Evolutionary conservation across 805 yeast species (phyloP).

Genomic region (Kluyveromyces wickerhamii): DNA sequence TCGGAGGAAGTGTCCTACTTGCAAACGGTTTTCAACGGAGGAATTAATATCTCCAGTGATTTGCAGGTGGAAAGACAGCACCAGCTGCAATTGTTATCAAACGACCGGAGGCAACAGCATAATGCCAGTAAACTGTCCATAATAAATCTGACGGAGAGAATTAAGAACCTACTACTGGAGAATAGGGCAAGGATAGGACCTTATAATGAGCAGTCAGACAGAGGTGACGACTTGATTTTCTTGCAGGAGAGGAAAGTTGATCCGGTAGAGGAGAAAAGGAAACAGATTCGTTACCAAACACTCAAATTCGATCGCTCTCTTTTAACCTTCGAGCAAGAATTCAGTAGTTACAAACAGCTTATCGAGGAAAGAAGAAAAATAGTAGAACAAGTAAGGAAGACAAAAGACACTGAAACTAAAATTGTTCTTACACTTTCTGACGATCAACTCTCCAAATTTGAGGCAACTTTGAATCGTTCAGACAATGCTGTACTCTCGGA

Average conservation of each 20-base stretch:
- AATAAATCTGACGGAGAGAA: conserved; percentile 21
- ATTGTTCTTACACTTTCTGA: conserved; percentile 23
- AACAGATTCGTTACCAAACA: conserved; percentile 9
- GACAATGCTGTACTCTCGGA: conserved; percentile 22
- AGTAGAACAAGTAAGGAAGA: conserved; percentile 27
- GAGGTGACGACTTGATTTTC: conserved; percentile 22
- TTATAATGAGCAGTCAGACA: conserved; percentile 2
- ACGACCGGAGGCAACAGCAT: conserved; percentile 11
- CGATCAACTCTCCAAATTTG: conserved; percentile 19
- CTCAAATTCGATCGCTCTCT: conserved; percentile 24
- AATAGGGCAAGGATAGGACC: conserved; percentile 6
- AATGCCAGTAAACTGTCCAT: conserved; percentile 11
- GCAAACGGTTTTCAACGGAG: conserved; percentile 29
- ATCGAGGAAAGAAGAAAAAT: conserved; percentile 36
- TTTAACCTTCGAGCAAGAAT: conserved; percentile 29
- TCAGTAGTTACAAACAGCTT: conserved; percentile 37
- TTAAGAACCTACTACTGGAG: conserved; percentile 18
- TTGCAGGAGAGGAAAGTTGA: conserved; percentile 22
- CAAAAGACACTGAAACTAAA: conserved; percentile 13
- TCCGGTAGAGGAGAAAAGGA: conserved; percentile 16
- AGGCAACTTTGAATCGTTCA: conserved; percentile 24
- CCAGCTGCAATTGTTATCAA: conserved; percentile 18
- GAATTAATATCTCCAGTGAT: conserved; percentile 29
- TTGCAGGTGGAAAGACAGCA: conserved; percentile 20
- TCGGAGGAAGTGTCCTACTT: conserved; percentile 26